A percentile compares a stretch with the other conserved stretches of the same genome.
These are phyloP conservation scores for Torulaspora franciscae DNA, from an alignment of 805 yeast species.

Conservation along the genomic window DNA sequence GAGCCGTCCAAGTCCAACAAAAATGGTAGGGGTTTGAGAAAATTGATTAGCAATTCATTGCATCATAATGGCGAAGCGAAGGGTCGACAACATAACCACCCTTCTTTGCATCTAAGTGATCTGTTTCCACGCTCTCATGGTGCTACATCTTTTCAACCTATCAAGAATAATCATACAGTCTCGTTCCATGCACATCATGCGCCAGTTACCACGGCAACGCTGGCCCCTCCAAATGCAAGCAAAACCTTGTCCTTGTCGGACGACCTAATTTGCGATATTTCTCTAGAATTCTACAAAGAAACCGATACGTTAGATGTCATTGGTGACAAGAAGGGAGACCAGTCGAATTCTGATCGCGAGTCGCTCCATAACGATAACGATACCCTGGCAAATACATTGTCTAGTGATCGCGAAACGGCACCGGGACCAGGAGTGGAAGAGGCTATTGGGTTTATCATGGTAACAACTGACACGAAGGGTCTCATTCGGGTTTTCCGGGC, in stretches of 20 bases:
- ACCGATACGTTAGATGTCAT: constrained; percentile 11
- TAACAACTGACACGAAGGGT: constrained; percentile 74
- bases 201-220: constrained; percentile 65
- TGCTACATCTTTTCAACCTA: constrained; percentile 14
- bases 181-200: constrained; percentile 74
- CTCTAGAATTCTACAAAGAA: constrained; percentile 27
- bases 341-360: constrained; percentile 10
- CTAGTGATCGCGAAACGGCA: background rate
- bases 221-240: constrained; percentile 70
- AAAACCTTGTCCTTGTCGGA: constrained; percentile 65
- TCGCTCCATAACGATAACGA: constrained; percentile 1
- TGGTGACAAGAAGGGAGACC: constrained; percentile 5
- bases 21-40: constrained; percentile 4
- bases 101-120: constrained; percentile 31
- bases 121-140: constrained; percentile 14
- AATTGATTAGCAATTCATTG: constrained; percentile 6
- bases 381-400: background rate
- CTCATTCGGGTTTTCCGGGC: constrained; percentile 71
- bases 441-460: constrained; percentile 48
- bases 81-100: constrained; percentile 10
- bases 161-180: constrained; percentile 56
- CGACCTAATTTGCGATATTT: constrained; percentile 71
- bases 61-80: constrained; percentile 8
- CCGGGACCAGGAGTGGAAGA: constrained; percentile 27
- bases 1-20: background rate